Conservation (phyloP, 768 basidiomycete genomes). For the Podaxis mareebaensis region DNA sequence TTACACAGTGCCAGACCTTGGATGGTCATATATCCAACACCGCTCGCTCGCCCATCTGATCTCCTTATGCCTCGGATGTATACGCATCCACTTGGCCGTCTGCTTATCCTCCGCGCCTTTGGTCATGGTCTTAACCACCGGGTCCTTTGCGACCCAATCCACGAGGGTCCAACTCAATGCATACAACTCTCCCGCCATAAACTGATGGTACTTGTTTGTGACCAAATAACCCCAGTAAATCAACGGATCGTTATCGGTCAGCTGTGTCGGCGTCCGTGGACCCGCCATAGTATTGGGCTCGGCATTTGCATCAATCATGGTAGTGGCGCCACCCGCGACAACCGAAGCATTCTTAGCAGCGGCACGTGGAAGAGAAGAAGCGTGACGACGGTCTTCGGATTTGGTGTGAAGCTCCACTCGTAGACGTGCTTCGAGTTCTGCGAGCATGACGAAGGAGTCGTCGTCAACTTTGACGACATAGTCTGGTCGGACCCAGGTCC, state of each 20-base stretch:
- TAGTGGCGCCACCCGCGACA: not conserved
- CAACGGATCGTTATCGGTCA: slow-evolving; percentile 57
- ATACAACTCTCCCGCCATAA: slow-evolving; percentile 96
- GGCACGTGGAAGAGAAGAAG: slow-evolving; percentile 5
- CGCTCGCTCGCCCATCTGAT: slow-evolving; percentile 91
- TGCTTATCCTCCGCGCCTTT: slow-evolving; percentile 93
- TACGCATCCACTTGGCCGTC: slow-evolving; percentile 87
- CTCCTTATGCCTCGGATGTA: slow-evolving; percentile 76
- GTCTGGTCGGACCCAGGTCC: slow-evolving; percentile 83
- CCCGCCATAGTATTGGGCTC: slow-evolving; percentile 7
- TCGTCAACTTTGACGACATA: slow-evolving; percentile 95
- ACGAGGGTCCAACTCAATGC: slow-evolving; percentile 88
- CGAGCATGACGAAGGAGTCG: slow-evolving; percentile 93
- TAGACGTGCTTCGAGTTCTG: slow-evolving; percentile 89
- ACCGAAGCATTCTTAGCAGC: not conserved
- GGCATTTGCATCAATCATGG: not conserved
- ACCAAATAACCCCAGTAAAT: slow-evolving; percentile 91
- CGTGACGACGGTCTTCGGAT: slow-evolving; percentile 22
- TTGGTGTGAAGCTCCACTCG: slow-evolving; percentile 68
- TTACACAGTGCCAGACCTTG: slow-evolving; percentile 89
- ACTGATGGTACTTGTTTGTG: slow-evolving; percentile 81
- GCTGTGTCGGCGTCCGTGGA: slow-evolving; percentile 12
- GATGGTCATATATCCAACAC: slow-evolving; percentile 99
- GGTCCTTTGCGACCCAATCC: slow-evolving; percentile 81
- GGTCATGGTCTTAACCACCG: slow-evolving; percentile 61